Base-by-base conservation (phyloP, 805 yeast species). In the Grigorovia transvaalensis region DNA sequence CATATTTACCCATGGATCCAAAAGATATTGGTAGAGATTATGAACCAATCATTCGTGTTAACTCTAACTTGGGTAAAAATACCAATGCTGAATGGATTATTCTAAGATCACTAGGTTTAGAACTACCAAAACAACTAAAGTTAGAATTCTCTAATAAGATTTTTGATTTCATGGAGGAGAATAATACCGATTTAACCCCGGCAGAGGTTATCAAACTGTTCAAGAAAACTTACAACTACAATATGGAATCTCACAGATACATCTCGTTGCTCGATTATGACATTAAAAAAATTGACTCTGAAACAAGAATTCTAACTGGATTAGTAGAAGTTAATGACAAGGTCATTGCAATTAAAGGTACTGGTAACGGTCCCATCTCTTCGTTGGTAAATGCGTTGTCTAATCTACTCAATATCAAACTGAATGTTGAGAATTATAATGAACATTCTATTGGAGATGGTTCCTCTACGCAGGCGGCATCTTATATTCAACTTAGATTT, bases 31-130 rank as follows among this genome's bases (percentile, higher is more conserved):
- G 95, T 49, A 79, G 93, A 67, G 84, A 84, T n/a, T 87, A 87
- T 71, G 95, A 87, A 69, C 93, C 95, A n/a, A 85, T 87, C 51
- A 86, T 86, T 59, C 80, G 95, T 64, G 93, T 86, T 66, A 86
- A 86, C 70, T 85, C 93, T 12, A 95, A 86, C 70, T 79, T 87
- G 27, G 95, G 95, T 55, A 86, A 86, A 70, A 95, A 95, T 61
- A 95, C 95, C 58, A 38, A 38, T 38, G 85, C 91, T 11, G 87
- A 95, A 6, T 86, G 95, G 93, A 83, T 87, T 57, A 84, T 86
- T 62, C 74, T 86, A 63, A 76, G 87, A 57, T 77, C 79, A 57
- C 75, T 87, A 67, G 91, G 84, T 61, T 77, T 86, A 53, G 95
- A 86, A 65, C 76, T 87, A 59, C 95, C 95, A 44, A 79, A 91